Evolutionary conservation across 2,329 filamentous ascomycete genomes (phyloP).

Genomic region (Sporothrix inflata): DNA sequence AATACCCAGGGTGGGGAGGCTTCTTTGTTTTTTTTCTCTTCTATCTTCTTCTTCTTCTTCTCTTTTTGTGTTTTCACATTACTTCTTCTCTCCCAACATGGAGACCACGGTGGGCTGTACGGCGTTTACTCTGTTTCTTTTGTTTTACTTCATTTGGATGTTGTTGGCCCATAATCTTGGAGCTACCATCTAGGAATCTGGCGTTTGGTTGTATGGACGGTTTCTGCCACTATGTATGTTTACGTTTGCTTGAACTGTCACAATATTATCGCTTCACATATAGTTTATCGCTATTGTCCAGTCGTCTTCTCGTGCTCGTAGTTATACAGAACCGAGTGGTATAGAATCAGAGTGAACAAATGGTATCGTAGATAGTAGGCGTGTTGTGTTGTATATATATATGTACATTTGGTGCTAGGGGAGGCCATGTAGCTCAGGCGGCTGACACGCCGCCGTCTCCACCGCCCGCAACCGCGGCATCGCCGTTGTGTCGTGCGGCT

Average conservation of each 20-base stretch:
- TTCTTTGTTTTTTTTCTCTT: not conserved
- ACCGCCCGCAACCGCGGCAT: not conserved
- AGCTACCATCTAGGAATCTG: not conserved
- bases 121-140: not conserved
- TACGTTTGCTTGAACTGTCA: not conserved
- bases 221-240: not conserved
- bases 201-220: not conserved
- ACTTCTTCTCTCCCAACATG: not conserved
- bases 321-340: too few species aligned
- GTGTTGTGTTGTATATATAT: not conserved
- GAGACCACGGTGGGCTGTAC: not conserved
- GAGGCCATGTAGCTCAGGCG: not conserved
- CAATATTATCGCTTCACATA: not conserved
- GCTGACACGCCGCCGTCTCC: not conserved
- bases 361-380: constrained; percentile 10
- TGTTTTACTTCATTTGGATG: not conserved
- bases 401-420: not conserved
- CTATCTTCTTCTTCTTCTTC: not conserved
- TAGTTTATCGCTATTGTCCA: not conserved
- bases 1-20: constrained; percentile 17
- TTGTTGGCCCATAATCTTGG: not conserved
- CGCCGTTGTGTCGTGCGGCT: constrained; percentile 38
- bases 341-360: not conserved
- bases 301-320: not conserved
- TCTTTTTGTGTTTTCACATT: not conserved